Evolutionary conservation across 306 rosid genomes (phyloP).

Genomic region (Glycine tomentella): DNA sequence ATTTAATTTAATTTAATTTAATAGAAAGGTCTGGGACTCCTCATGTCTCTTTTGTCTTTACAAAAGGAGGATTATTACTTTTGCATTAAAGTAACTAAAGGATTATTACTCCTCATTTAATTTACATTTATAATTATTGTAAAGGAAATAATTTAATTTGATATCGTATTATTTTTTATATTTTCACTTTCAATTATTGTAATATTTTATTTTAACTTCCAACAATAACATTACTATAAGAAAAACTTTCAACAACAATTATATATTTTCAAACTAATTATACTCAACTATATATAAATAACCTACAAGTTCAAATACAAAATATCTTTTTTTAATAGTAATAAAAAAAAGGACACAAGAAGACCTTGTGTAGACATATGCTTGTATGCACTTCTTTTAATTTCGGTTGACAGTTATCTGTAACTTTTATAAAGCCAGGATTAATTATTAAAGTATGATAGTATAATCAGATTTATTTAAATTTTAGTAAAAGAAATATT

Average conservation of each 20-base stretch:
- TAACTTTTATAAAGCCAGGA: neutral
- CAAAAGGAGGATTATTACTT: neutral
- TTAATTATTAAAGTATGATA: neutral
- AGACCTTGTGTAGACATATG: neutral
- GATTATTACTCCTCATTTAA: no score
- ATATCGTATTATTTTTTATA: no score
- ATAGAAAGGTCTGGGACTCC: neutral
- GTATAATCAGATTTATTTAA: neutral
- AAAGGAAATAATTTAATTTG: no score
- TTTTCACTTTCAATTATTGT: no score
- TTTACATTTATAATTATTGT: no score
- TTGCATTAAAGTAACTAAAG: slow-evolving; percentile 7
- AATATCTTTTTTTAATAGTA: no score
- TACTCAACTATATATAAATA: no score
- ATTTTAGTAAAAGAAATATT: neutral
- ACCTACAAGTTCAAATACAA: no score
- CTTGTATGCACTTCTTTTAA: neutral
- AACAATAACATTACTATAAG: no score
- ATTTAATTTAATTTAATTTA: neutral
- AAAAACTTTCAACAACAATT: no score
- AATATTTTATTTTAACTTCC: no score
- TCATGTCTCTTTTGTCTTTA: neutral
- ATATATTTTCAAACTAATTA: no score
- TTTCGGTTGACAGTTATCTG: slow-evolving; percentile 34
- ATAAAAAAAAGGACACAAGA: neutral